phyloP scores from a whole-genome alignment of 208 protist genomes.

The Herpetomonas tarakana region DNA sequence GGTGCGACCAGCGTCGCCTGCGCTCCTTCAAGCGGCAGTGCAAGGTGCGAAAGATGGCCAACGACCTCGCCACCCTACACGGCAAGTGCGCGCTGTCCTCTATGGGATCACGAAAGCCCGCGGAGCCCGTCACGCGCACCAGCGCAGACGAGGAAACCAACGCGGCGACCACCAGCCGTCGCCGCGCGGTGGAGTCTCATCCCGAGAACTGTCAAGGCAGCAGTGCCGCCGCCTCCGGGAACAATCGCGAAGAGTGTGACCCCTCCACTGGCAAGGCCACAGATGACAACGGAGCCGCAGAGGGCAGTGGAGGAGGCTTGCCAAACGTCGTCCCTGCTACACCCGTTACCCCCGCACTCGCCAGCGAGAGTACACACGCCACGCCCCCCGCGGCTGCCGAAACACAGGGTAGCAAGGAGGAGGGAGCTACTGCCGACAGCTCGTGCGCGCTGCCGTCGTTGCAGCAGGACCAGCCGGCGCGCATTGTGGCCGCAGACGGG shows the following conservation, averaged over 20 bases:
- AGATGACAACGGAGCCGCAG: not conserved
- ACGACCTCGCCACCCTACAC: not conserved
- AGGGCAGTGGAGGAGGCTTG: too few relatives aligned
- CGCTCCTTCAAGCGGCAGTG: slow-evolving; percentile 3
- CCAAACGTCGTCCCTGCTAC: too few relatives aligned
- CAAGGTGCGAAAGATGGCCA: slow-evolving; percentile 8
- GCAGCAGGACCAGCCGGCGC: too few relatives aligned
- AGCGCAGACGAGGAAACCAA: too few relatives aligned
- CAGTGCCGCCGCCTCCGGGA: not conserved
- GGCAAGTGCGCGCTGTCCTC: not conserved
- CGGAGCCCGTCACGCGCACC: not conserved
- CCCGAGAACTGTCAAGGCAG: too few relatives aligned
- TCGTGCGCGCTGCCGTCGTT: not conserved
- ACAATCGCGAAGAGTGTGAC: too few relatives aligned
- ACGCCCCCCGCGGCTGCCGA: not conserved
- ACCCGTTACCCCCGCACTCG: not conserved
- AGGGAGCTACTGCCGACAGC: not conserved
- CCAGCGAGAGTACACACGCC: not conserved
- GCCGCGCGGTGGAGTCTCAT: not conserved
- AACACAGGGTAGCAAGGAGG: not conserved
- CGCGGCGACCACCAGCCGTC: not conserved
- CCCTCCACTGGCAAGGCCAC: not conserved
- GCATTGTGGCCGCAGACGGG: too few relatives aligned
- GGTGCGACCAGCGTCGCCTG: slow-evolving; percentile 11
- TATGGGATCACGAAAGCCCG: not conserved